These are phyloP conservation scores for Alternaria alternata DNA, from an alignment of 2,329 filamentous ascomycete species.

Conservation along the genomic window DNA sequence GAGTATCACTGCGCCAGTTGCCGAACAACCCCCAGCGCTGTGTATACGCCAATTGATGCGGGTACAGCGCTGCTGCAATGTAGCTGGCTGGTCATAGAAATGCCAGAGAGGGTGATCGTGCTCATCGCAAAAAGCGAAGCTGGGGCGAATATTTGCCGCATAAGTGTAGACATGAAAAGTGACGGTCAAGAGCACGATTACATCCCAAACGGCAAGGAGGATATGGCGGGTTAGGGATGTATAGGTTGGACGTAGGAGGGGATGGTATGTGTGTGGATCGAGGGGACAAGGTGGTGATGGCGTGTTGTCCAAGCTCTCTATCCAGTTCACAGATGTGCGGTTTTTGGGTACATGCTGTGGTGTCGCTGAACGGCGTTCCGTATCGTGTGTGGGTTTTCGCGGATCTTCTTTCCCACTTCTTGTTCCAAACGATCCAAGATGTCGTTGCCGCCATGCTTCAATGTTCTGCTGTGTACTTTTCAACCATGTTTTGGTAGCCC, in stretches of 20 bases:
- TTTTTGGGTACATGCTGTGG: background rate
- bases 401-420: background rate
- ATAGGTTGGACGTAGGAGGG: background rate
- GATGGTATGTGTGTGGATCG: background rate
- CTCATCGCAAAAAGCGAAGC: background rate
- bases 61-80: constrained; percentile 1
- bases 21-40: constrained; percentile 6
- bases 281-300: background rate
- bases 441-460: background rate
- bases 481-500: background rate
- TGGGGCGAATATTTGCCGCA: background rate
- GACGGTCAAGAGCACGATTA: background rate
- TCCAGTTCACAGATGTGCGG: background rate
- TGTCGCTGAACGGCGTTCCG: background rate
- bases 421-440: background rate
- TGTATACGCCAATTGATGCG: constrained; percentile 9
- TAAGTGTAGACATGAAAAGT: background rate
- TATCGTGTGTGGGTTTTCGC: background rate
- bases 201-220: background rate
- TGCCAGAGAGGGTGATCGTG: background rate
- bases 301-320: background rate
- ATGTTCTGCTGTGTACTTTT: background rate
- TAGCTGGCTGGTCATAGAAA: background rate
- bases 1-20: constrained; percentile 2
- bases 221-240: background rate